phyloP scores from a whole-genome alignment of 257 asterid genomes.

The Galeopsis tetrahit region DNA sequence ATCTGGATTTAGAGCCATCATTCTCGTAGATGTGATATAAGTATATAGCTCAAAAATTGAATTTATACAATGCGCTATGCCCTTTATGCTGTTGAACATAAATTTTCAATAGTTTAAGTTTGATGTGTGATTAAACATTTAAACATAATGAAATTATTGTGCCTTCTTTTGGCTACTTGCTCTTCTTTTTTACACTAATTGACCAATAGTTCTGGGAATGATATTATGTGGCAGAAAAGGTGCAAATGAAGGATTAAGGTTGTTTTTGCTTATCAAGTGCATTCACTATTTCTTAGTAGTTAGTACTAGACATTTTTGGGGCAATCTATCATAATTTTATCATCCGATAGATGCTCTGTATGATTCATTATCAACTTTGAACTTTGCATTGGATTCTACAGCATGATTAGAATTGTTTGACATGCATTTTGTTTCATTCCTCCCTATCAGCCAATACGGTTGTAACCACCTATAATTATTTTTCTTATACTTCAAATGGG shows the following conservation, averaged over 20 bases:
- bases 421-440: not conserved
- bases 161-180: not conserved
- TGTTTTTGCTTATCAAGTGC: not conserved
- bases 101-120: not conserved
- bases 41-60: not conserved
- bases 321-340: not conserved
- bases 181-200: not conserved
- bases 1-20: no score
- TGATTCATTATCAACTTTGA: slow-evolving; percentile 1
- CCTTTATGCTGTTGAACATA: not conserved
- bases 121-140: not conserved
- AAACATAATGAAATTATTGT: not conserved
- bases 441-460: not conserved
- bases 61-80: not conserved
- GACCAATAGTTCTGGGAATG: not conserved
- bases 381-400: not conserved
- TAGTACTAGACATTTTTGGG: not conserved
- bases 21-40: not conserved
- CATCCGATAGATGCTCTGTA: not conserved
- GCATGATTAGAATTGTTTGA: not conserved
- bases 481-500: no score
- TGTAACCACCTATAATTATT: not conserved
- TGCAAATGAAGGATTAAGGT: slow-evolving; percentile 5
- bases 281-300: not conserved
- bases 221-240: not conserved